These are phyloP conservation scores for Aspergillus hortae DNA, from an alignment of 2,329 filamentous ascomycete genomes.

Conservation along the genomic window DNA sequence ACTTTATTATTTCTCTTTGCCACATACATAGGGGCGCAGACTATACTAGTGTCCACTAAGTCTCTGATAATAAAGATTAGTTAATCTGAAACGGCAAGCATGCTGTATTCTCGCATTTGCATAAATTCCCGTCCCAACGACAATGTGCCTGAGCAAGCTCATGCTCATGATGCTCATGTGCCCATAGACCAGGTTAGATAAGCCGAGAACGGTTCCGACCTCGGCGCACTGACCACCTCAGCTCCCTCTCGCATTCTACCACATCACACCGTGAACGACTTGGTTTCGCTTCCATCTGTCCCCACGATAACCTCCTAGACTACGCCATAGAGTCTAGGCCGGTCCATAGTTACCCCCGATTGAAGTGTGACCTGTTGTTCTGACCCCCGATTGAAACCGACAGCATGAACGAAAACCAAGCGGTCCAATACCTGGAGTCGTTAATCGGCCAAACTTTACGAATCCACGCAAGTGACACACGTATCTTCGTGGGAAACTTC, in stretches of 20 bases:
- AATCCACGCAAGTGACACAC: slow-evolving; percentile 74
- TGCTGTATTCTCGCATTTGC: no score
- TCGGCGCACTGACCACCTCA: no score
- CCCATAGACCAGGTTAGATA: no score
- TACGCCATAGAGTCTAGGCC: neutral
- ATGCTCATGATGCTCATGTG: no score
- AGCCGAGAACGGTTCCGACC: no score
- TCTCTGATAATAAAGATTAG: no score
- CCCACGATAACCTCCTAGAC: neutral
- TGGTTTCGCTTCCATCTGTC: neutral
- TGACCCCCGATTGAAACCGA: slow-evolving; percentile 6
- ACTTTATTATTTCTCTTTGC: no score
- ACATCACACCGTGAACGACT: neutral
- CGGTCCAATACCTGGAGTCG: slow-evolving; percentile 45
- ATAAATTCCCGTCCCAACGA: no score
- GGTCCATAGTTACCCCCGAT: neutral
- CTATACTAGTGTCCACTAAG: no score
- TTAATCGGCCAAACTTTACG: slow-evolving; percentile 77
- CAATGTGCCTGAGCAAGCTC: no score
- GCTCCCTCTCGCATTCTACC: neutral
- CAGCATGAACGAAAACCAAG: slow-evolving; percentile 35
- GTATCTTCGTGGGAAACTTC: slow-evolving; percentile 85
- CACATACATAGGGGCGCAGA: no score
- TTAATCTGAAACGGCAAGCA: no score
- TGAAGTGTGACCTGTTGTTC: neutral